Base-by-base conservation (phyloP, 1,139 yeast genomes). In the Debaryomycetaceae sp. region DNA sequence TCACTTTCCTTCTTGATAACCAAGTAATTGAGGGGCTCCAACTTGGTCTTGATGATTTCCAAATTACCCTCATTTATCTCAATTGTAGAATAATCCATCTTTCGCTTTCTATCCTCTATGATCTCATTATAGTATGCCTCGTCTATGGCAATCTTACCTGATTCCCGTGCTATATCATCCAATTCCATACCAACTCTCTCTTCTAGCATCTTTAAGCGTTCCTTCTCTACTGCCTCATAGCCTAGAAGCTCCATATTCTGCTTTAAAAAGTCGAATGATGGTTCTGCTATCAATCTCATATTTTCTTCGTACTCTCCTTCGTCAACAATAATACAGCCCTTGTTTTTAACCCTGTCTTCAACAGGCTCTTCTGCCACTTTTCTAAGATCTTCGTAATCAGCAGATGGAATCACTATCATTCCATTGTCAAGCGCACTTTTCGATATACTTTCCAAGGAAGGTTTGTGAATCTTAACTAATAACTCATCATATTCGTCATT, bases 101-200 rank as follows among this genome's bases (percentile, higher is more conserved):
- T 27, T 11, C 31, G 31, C 11, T 27, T 27, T 27, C 31, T 27
- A 11, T 27, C 31, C 31, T 27, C 31, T 8, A 27, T 7, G 31
- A 27, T 27, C 56, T 48, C 48, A 29, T 60, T 55, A 49, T 66
- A 66, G 37, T 70, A 76, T 0, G 62, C 68, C 7, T 56, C 44
- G 4, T 68, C 54, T 38, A 76, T 48, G 1, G 71, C 66, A 9
- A 66, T 63, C 42, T 66, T 56, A 6, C 76, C 79, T 43, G 63
- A 55, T 7, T 63, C 61, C 31, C 31, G 31, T 27, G 31, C 31
- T 8, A 27, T 11, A 27, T 27, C 31, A 27, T 27, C 31, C 31
- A 27, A 27, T 3, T 11, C 11, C 31, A 27, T 27, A 3, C 31
- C 31, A 8, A 11, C 31, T 27, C 31, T 27, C 11, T 27, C 11